Base-by-base conservation (phyloP, 2,329 filamentous ascomycete species). In the Sporothrix pseudoabietina region DNA sequence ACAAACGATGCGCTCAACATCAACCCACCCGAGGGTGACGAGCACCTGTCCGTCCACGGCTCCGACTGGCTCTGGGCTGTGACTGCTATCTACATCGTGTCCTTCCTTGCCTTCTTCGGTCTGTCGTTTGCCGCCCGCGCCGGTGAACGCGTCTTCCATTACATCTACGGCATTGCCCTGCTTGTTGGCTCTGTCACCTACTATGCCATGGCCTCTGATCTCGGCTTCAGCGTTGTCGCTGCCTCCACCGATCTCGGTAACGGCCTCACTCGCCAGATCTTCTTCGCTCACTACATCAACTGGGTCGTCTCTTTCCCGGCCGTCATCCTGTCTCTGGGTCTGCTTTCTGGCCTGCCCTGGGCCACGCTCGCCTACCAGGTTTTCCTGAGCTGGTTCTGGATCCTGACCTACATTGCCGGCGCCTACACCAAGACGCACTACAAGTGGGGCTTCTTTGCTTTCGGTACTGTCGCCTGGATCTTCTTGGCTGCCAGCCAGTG, bases 391-490 rank as follows among this genome's bases (percentile, higher is more conserved):
- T 87, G 85, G 85, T 81, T 82, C 77, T 88, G 87, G 85, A 77
- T 87, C 75, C 76, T 87, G 76, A 80, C 81, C 30, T 88, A 87
- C 78, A 82, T 88, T 44, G 81, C 83, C 71, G 82, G 81, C 26
- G 85, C 86, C 71, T 85, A 83, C 79, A 86, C 85, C 3, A 73
- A 77, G 7, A 83, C 83, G 65, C 82, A 80, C 76, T 88, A 88
- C 80, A 88, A 87, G 79, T 88, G 87, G 86, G 87, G 87, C 7
- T 89, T 87, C 82, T 88, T 81, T 77, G 83, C 80, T 75, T 87
- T 87, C 73, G 87, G 86, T 75, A 85, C 84, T 14, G 74, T 84
- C 19, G 84, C 85, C 54, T 86, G 81, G 73, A 52, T 84, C 6
- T 79, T 85, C 70, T 81, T 88, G 22, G 82, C 83, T 30, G 79